phyloP scores from a whole-genome alignment of 352 stramenopile species.

The Pythium monospermum region DNA sequence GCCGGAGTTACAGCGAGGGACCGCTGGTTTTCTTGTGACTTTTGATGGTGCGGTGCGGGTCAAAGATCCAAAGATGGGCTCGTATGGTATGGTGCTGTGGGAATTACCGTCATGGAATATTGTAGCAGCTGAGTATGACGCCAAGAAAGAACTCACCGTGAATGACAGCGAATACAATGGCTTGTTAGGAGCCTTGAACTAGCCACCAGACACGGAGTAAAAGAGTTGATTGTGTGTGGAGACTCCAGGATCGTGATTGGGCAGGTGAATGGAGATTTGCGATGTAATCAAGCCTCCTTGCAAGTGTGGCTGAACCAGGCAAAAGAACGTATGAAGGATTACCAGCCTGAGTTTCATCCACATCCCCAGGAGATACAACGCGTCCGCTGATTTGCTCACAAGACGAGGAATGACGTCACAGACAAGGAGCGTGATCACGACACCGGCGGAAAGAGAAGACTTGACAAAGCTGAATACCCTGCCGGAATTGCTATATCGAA shows the following conservation, averaged over 20 bases:
- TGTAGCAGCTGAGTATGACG: not conserved
- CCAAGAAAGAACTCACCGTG: slow-evolving; percentile 10
- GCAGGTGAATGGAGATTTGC: slow-evolving; percentile 19
- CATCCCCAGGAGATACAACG: slow-evolving; percentile 6
- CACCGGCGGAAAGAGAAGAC: not conserved
- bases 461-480: not conserved
- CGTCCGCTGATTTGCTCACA: slow-evolving; percentile 11
- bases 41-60: slow-evolving; percentile 20
- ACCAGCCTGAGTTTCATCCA: not conserved
- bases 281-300: slow-evolving; percentile 8
- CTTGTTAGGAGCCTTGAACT: not conserved
- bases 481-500: no score
- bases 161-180: slow-evolving; percentile 24
- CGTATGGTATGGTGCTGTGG: slow-evolving; percentile 19
- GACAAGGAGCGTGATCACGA: not conserved
- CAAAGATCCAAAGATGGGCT: not conserved
- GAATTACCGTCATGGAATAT: slow-evolving; percentile 1
- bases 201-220: not conserved
- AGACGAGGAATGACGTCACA: slow-evolving; percentile 7
- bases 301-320: slow-evolving; percentile 3
- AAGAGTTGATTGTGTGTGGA: slow-evolving; percentile 15
- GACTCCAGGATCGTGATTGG: slow-evolving; percentile 18
- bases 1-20: not conserved
- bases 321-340: not conserved
- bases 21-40: slow-evolving; percentile 1